Conservation (phyloP, 1,139 yeast species). For the Sugiyamaella sp. region DNA sequence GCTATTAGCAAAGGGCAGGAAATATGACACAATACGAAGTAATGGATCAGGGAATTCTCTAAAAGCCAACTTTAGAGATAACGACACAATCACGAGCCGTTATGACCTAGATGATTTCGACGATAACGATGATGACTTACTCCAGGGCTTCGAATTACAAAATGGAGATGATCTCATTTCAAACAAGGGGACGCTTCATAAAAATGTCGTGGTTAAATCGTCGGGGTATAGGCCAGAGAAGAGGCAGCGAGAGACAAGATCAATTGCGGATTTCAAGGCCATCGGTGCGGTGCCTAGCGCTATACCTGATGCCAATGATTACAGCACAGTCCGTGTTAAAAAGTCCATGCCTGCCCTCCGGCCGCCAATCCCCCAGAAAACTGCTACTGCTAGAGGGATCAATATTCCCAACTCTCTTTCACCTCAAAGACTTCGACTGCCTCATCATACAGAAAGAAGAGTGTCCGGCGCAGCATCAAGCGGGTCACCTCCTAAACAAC, state of each 20-base stretch:
- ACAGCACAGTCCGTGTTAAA: slow-evolving; percentile 18
- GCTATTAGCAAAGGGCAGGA: slow-evolving; percentile 24
- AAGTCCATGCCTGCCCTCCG: slow-evolving; percentile 26
- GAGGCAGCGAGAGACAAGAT: slow-evolving; percentile 8
- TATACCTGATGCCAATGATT: not conserved
- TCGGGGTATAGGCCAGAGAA: not conserved
- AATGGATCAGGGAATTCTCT: slow-evolving; percentile 25
- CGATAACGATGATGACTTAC: slow-evolving; percentile 31
- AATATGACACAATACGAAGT: slow-evolving; percentile 30
- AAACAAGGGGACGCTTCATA: slow-evolving; percentile 27
- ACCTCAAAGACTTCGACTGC: slow-evolving; percentile 10
- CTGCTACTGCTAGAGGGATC: not conserved
- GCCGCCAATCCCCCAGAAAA: not conserved
- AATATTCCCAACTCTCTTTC: slow-evolving; percentile 2
- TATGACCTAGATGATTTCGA: slow-evolving; percentile 21
- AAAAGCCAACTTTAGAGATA: not conserved
- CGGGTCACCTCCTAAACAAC: slow-evolving; percentile 6
- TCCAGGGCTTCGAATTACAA: slow-evolving; percentile 34
- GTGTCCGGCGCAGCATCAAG: not conserved
- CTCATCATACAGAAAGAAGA: not conserved
- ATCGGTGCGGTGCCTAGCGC: not conserved
- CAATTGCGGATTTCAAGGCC: slow-evolving; percentile 8
- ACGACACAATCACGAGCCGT: slow-evolving; percentile 6
- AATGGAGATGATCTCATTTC: slow-evolving; percentile 20
- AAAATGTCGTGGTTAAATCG: slow-evolving; percentile 32